A percentile compares a stretch with the other conserved stretches of the same genome.
Conservation (phyloP, 2,329 filamentous ascomycete species). For the Phialophora chinensis region DNA sequence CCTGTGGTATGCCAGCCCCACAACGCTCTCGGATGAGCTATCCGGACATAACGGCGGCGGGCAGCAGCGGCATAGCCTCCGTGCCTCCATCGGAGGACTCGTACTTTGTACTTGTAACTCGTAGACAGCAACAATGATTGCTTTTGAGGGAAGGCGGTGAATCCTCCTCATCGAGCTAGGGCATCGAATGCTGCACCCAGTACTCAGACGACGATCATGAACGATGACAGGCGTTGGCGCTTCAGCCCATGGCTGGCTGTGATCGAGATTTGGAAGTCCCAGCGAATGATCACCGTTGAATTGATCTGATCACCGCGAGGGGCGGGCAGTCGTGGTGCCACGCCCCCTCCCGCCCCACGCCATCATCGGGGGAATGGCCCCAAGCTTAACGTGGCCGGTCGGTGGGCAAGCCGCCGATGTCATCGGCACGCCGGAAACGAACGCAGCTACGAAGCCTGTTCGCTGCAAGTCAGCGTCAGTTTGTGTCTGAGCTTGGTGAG, state of each 20-base stretch:
- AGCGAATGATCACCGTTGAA: background rate
- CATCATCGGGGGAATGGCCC: background rate
- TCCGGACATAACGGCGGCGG: background rate
- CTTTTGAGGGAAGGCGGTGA: background rate
- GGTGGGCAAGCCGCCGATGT: slow-evolving; percentile 24
- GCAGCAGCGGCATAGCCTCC: background rate
- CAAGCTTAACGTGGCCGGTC: background rate
- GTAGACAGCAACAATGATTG: background rate
- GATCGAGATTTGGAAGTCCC: background rate
- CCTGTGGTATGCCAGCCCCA: background rate
- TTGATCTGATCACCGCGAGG: background rate
- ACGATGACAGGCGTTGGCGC: background rate
- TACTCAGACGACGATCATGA: background rate
- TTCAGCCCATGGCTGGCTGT: background rate
- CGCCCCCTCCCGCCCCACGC: background rate
- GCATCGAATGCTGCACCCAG: background rate
- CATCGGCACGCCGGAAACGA: slow-evolving; percentile 3
- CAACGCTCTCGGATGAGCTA: background rate
- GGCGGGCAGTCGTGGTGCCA: background rate
- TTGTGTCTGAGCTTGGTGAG: slow-evolving; percentile 21
- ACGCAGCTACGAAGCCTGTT: background rate
- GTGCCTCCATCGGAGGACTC: background rate
- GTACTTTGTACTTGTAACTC: too few species aligned
- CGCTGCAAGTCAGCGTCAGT: slow-evolving; percentile 17
- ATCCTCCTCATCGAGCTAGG: background rate